Base-by-base conservation (phyloP, 352 stramenopile species). In the Paralagenidium karlingii region DNA sequence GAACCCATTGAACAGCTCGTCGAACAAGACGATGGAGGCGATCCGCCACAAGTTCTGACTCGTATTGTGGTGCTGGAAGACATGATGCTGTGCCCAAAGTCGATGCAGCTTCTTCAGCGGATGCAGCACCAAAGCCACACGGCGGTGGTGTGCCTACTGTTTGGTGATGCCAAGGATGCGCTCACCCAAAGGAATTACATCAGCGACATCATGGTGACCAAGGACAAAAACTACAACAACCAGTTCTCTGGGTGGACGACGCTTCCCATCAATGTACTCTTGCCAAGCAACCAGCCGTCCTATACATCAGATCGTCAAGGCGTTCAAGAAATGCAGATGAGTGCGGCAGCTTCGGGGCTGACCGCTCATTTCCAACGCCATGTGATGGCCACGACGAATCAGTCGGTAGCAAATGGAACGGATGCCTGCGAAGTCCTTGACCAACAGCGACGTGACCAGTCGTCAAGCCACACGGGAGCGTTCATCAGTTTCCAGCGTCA, bases 211-310 rank as follows among this genome's bases (percentile, higher is more conserved):
- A 55, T 57, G 40, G 66, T 62, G 15, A 61, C 63, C 1, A 54
- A 37, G 20, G 53, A 68, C 34, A 44, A 38, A 3, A 61, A 67
- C 38, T 71, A 76, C 53, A 68, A 63, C 41, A 59, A 68, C 51
- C 56, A 70, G 3, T 56, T 28, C 0, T 47, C 54, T 0, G 63
- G 59, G 20, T 76, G 63, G 63, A 52, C 61, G 16, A 71, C 63
- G 2, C 47, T 60, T 45, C 59, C 43, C 0, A n/a, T 34, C 22
- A 49, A 50, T 21, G 44, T 68, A 39, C n/a, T n/a, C n/a, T n/a
- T n/a, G n/a, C n/a, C n/a, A n/a, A n/a, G n/a, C n/a, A n/a, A n/a
- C n/a, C n/a, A n/a, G n/a, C n/a, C n/a, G n/a, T n/a, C n/a, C n/a
- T n/a, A n/a, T n/a, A n/a, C n/a, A n/a, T n/a, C n/a, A n/a, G n/a